Conservation (phyloP, 768 basidiomycete species). For the Nidularia pulvinata region DNA sequence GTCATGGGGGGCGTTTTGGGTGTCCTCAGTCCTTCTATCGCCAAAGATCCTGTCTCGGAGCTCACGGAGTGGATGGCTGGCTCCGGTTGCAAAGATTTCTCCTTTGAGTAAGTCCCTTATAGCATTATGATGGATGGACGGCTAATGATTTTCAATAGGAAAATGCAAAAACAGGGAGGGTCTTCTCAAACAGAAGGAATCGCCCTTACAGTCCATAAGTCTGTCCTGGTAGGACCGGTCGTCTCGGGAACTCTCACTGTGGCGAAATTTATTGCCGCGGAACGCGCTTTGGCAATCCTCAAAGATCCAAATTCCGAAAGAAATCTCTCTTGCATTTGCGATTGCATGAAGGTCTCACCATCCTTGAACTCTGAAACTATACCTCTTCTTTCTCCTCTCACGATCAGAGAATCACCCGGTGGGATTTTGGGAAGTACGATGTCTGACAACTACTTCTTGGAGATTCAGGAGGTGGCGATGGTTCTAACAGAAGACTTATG, state of each 20-base stretch:
- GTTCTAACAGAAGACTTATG: not conserved
- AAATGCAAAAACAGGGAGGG: constrained; percentile 11
- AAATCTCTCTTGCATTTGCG: constrained; percentile 36
- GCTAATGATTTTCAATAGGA: constrained; percentile 9
- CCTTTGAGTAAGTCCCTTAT: constrained; percentile 23
- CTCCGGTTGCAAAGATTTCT: constrained; percentile 48
- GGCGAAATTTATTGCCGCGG: constrained; percentile 71
- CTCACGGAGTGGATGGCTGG: constrained; percentile 67
- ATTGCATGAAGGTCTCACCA: too few species aligned
- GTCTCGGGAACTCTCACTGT: constrained; percentile 53
- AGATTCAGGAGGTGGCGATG: not conserved
- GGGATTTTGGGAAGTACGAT: not conserved
- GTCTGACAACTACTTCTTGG: not conserved
- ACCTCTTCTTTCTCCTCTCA: not conserved
- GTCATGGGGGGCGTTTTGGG: constrained; percentile 70
- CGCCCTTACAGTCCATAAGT: constrained; percentile 59
- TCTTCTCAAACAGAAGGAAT: constrained; percentile 37
- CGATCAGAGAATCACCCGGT: not conserved
- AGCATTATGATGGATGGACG: not conserved
- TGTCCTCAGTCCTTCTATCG: constrained; percentile 55
- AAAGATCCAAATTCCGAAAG: constrained; percentile 43
- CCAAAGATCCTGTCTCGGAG: constrained; percentile 72
- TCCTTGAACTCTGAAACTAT: constrained; percentile 1
- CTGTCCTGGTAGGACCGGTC: constrained; percentile 58
- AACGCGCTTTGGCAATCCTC: constrained; percentile 56